These are phyloP conservation scores for Capronia americana DNA, from an alignment of 2,329 filamentous ascomycete genomes.

Conservation along the genomic window DNA sequence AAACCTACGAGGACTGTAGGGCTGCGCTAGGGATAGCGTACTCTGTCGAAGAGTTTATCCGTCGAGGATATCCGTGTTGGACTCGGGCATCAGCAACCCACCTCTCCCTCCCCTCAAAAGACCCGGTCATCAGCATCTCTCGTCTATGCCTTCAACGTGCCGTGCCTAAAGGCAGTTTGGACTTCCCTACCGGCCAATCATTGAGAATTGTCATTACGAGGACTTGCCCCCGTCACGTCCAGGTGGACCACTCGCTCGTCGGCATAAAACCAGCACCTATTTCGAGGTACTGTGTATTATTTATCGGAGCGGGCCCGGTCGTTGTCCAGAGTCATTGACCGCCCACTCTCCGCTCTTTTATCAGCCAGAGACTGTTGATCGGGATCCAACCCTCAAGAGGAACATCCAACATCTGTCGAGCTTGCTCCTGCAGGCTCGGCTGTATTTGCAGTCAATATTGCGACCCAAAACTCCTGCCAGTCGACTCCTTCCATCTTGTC, in stretches of 20 bases:
- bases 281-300: slow-evolving; percentile 30
- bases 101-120: slow-evolving; percentile 22
- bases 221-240: slow-evolving; percentile 20
- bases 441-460: slow-evolving; percentile 34
- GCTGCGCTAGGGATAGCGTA: slow-evolving; percentile 25
- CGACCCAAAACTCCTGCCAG: slow-evolving; percentile 29
- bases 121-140: slow-evolving; percentile 27
- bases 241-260: slow-evolving; percentile 6
- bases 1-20: slow-evolving; percentile 26
- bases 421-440: slow-evolving; percentile 36
- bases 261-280: slow-evolving; percentile 28
- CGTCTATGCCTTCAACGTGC: slow-evolving; percentile 24
- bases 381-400: slow-evolving; percentile 12
- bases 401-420: slow-evolving; percentile 26
- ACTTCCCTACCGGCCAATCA: slow-evolving; percentile 23
- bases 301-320: slow-evolving; percentile 28
- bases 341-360: slow-evolving; percentile 25
- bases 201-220: slow-evolving; percentile 16
- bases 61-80: slow-evolving; percentile 24
- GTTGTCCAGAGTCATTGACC: slow-evolving; percentile 22
- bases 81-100: slow-evolving; percentile 28
- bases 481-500: slow-evolving; percentile 26
- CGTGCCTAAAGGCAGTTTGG: slow-evolving; percentile 23
- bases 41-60: slow-evolving; percentile 30
- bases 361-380: slow-evolving; percentile 21